Conservation (phyloP, 352 stramenopile genomes). For the Phytophthora cryptogea region DNA sequence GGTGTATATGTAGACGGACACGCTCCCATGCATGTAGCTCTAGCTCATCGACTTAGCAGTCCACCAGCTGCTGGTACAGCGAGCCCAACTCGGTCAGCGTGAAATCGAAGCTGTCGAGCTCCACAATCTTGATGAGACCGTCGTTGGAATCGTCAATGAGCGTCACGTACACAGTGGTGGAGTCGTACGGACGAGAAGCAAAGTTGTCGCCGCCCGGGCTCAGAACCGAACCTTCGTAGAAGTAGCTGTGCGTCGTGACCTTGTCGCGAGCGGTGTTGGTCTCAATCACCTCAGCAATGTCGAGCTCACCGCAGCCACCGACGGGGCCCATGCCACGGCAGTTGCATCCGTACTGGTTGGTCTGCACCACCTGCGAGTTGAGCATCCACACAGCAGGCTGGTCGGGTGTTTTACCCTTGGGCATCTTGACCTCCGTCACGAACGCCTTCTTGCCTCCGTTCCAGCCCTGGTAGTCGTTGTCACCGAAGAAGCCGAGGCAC, state of each 20-base stretch:
- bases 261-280: slow-evolving; percentile 39
- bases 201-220: slow-evolving; percentile 53
- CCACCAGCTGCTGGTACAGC: slow-evolving; percentile 38
- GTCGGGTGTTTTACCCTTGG: slow-evolving; percentile 33
- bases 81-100: slow-evolving; percentile 29
- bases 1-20: slow-evolving; percentile 11
- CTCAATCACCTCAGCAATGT: slow-evolving; percentile 73
- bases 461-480: slow-evolving; percentile 68
- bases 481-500: slow-evolving; percentile 42
- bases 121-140: slow-evolving; percentile 65
- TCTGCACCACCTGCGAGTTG: slow-evolving; percentile 57
- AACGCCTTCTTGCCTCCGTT: slow-evolving; percentile 69
- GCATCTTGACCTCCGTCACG: slow-evolving; percentile 66
- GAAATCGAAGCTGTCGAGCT: slow-evolving; percentile 63
- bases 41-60: slow-evolving; percentile 22
- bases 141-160: slow-evolving; percentile 59
- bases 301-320: slow-evolving; percentile 67
- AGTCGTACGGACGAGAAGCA: slow-evolving; percentile 34
- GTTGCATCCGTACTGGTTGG: slow-evolving; percentile 69
- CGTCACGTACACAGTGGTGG: slow-evolving; percentile 56
- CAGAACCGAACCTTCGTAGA: slow-evolving; percentile 49
- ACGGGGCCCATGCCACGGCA: slow-evolving; percentile 58
- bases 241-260: slow-evolving; percentile 72
- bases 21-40: slow-evolving; percentile 8
- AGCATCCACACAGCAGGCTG: slow-evolving; percentile 66